Percentiles rank a stretch among this genome's conserved stretches.
These are phyloP conservation scores for Stipa capillata DNA, from an alignment of 176 grass and related monocot genomes.

Conservation along the genomic window DNA sequence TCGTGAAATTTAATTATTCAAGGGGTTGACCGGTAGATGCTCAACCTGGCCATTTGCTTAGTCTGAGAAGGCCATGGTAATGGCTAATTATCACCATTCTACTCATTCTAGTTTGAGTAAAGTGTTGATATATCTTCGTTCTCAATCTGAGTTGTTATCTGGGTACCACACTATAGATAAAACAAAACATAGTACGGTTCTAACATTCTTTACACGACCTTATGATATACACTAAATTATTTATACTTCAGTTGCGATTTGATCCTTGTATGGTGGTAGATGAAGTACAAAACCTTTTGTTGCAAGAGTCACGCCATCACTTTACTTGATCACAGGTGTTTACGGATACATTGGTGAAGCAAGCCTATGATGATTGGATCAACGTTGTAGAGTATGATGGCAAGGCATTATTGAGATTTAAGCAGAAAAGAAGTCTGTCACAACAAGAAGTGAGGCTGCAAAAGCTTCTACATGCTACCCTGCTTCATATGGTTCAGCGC, in stretches of 20 bases:
- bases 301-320: not conserved
- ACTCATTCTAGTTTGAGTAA: not conserved
- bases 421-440: conserved; percentile 70
- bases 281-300: conserved; percentile 1
- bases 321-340: conserved; percentile 40
- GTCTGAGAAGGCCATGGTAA: too few species aligned
- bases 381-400: conserved; percentile 83
- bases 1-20: not conserved
- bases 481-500: conserved; percentile 18
- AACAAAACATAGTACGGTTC: not conserved
- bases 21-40: not conserved
- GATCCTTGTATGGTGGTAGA: not conserved
- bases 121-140: not conserved
- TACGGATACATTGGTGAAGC: conserved; percentile 60
- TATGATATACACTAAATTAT: not conserved
- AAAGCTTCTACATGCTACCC: conserved; percentile 24
- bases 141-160: not conserved
- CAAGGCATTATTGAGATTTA: conserved; percentile 55
- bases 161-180: not conserved
- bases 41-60: too few species aligned
- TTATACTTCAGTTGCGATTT: not conserved
- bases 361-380: conserved; percentile 80
- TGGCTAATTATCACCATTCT: not conserved
- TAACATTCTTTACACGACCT: not conserved
- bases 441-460: conserved; percentile 40